Percentiles rank a stretch among this genome's conserved stretches.
Conservation (phyloP, 768 basidiomycete species). For the Hemileccinum impolitum region DNA sequence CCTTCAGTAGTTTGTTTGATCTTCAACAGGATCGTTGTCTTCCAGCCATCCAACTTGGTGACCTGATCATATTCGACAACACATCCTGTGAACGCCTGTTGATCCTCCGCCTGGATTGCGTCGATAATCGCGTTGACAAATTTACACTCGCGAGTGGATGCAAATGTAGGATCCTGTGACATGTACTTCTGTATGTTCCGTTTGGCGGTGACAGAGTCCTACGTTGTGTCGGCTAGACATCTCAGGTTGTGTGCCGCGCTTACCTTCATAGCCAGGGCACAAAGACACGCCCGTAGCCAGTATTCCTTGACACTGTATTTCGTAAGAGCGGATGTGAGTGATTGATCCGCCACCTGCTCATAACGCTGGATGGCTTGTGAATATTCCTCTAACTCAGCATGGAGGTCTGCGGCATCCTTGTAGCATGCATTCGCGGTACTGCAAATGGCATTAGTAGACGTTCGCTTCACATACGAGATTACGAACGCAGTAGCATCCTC, state of each 20-base stretch:
- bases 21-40: conserved; percentile 85
- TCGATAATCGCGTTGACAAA: conserved; percentile 77
- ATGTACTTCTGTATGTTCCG: conserved; percentile 77
- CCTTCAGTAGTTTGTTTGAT: conserved; percentile 80
- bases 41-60: conserved; percentile 93
- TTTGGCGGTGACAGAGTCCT: conserved; percentile 84
- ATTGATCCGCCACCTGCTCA: conserved; percentile 85
- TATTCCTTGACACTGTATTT: conserved; percentile 99
- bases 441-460: conserved; percentile 8
- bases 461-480: neutral
- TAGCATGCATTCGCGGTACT: conserved; percentile 95
- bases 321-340: conserved; percentile 78
- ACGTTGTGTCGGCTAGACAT: conserved; percentile 10
- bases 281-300: conserved; percentile 85
- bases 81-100: conserved; percentile 74
- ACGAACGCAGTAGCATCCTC: conserved; percentile 95
- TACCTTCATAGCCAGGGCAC: conserved; percentile 85
- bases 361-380: conserved; percentile 83
- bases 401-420: conserved; percentile 95
- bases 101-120: conserved; percentile 68
- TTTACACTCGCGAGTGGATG: conserved; percentile 87
- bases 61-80: conserved; percentile 93
- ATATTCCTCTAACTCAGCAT: conserved; percentile 86
- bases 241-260: conserved; percentile 25
- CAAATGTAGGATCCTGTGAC: conserved; percentile 81